Evolutionary conservation across 2,329 filamentous ascomycete genomes (phyloP), one percentile per base, ranked within the genome.

Genomic region (Zalaria sp.): DNA sequence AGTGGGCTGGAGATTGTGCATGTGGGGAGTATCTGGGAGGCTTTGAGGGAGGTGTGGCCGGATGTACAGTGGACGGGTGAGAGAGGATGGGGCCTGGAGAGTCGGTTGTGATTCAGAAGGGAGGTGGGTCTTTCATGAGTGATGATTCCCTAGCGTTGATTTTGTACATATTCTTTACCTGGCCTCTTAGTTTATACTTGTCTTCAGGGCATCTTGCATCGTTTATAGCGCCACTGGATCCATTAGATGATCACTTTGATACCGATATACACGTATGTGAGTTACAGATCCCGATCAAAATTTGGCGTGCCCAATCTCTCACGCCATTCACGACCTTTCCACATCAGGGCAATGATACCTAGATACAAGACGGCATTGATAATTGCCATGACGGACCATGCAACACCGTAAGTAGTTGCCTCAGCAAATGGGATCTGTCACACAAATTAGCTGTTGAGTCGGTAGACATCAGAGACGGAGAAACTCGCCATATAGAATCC

Each of bases 11-110:
- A 89, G 57, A 95, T 98, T 57, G 74, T 93, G 48, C 83, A 87
- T 61, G 87, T 98, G 49, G 78, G 76, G 48, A 83, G 93, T 60
- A 89, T 96, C 47, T 95, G 87, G 85, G 89, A 96, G 64, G 89
- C 87, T 26, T 79, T 98, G 58, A 78, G 81, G 45, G 71, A 82
- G 48, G 81, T 98, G 49, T 98, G 91, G 91, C 91, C 91, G 2
- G 85, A 93, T 53, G 79, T 75, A 34, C 75, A 82, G 52, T 93
- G 87, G 83, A 83, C 85, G 18, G 79, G 80, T 45, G 78, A 86
- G 55, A 73, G 78, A 52, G 74, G 75, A 43, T 71, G 77, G 61
- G 73, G 77, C 37, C 69, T 91, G 45, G 85, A 94, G 64, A 88
- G 83, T 60, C 77, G 83, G 51, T 65, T 95, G 62, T 94, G 18